Percentiles rank a stretch among this genome's conserved stretches.
Conservation (phyloP, 129 eudicot species). For the Ambrosia artemisiifolia region DNA sequence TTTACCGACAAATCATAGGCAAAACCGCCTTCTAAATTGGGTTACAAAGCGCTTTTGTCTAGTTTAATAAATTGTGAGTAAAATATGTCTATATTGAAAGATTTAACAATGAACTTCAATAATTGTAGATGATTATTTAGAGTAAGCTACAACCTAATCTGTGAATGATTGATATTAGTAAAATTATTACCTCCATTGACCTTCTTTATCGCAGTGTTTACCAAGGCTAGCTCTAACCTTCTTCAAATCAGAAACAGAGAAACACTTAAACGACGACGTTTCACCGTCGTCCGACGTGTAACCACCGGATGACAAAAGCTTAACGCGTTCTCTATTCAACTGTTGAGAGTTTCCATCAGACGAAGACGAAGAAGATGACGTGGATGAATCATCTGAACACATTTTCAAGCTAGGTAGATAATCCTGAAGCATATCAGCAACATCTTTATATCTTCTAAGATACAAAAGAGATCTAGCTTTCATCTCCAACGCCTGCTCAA, state of each 20-base stretch:
- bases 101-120: not conserved
- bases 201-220: conserved; percentile 64
- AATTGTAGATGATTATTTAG: conserved; percentile 27
- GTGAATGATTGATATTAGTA: not conserved
- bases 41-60: too few relatives aligned
- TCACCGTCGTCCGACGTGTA: conserved; percentile 44
- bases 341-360: conserved; percentile 59
- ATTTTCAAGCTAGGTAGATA: conserved; percentile 78
- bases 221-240: conserved; percentile 66
- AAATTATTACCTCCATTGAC: conserved; percentile 88
- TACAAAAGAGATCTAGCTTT: conserved; percentile 74
- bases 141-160: conserved; percentile 39
- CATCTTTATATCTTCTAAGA: conserved; percentile 74
- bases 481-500: conserved; percentile 69
- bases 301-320: conserved; percentile 49
- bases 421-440: conserved; percentile 93
- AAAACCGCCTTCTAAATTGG: too few relatives aligned
- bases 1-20: too few relatives aligned
- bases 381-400: conserved; percentile 51
- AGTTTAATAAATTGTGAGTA: too few relatives aligned
- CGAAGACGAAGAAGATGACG: conserved; percentile 38
- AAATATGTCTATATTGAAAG: too few relatives aligned
- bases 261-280: conserved; percentile 65
- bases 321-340: conserved; percentile 56
- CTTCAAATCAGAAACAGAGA: conserved; percentile 95